Evolutionary conservation across 2,329 filamentous ascomycete genomes (phyloP).

Genomic region (Alternaria sp.): DNA sequence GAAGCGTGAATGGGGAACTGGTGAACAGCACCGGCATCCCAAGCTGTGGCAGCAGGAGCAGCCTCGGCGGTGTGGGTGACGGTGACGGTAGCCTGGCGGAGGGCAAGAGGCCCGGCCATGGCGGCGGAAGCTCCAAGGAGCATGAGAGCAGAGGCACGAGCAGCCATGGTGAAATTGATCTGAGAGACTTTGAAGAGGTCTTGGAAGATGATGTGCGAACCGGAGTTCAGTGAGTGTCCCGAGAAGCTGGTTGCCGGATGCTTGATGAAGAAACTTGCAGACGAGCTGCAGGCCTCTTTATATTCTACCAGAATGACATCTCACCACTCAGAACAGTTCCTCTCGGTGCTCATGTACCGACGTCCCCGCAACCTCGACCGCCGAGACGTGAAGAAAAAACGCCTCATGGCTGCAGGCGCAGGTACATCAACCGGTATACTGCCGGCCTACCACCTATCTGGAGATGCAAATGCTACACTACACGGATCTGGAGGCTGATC

Average conservation of each 20-base stretch:
- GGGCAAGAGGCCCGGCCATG: slow-evolving; percentile 34
- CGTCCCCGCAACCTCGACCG: slow-evolving; percentile 6
- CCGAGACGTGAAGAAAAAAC: slow-evolving; percentile 17
- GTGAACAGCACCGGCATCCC: slow-evolving; percentile 48
- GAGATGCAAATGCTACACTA: slow-evolving; percentile 16
- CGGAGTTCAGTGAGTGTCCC: slow-evolving; percentile 22
- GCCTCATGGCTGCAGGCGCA: slow-evolving; percentile 20
- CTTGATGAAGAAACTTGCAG: slow-evolving; percentile 11
- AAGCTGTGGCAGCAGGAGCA: slow-evolving; percentile 24
- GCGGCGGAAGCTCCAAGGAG: slow-evolving; percentile 35
- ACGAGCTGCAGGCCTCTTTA: slow-evolving; percentile 23
- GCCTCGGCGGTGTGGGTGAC: slow-evolving; percentile 19
- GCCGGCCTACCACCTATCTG: neutral
- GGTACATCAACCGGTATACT: slow-evolving; percentile 3
- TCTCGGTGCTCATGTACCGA: slow-evolving; percentile 28
- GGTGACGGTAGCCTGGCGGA: slow-evolving; percentile 32
- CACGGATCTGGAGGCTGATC: slow-evolving; percentile 7
- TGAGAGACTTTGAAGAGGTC: neutral
- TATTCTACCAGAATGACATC: slow-evolving; percentile 10
- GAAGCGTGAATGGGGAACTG: slow-evolving; percentile 65
- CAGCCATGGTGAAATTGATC: slow-evolving; percentile 27
- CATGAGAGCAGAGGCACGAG: slow-evolving; percentile 27
- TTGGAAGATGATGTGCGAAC: slow-evolving; percentile 19
- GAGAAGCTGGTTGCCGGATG: slow-evolving; percentile 34
- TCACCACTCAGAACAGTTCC: neutral